Evolutionary conservation across 192 early-diverging fungal species (phyloP).

Genomic region (Coemansia sp.): DNA sequence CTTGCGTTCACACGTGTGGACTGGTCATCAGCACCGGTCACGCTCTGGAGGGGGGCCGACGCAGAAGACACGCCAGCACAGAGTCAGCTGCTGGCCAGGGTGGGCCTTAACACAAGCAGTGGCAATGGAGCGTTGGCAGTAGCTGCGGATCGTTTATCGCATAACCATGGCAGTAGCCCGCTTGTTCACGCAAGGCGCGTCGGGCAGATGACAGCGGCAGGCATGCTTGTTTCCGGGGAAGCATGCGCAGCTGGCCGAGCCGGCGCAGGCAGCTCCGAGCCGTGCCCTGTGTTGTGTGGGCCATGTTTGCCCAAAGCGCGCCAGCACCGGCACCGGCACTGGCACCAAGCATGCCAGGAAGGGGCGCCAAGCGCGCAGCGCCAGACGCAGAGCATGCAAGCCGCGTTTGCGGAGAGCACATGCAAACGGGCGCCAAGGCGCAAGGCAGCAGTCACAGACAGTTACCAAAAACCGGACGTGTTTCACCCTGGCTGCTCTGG

Average conservation of each 20-base stretch:
- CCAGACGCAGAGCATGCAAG: neutral
- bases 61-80: neutral
- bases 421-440: neutral
- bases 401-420: neutral
- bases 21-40: neutral
- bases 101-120: neutral
- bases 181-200: neutral
- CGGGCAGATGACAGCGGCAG: neutral
- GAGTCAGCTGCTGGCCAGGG: neutral
- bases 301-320: no score
- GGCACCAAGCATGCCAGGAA: no score
- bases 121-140: neutral
- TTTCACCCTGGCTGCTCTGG: neutral
- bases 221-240: neutral
- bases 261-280: neutral
- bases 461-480: slow-evolving; percentile 1
- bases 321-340: no score
- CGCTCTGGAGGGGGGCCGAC: no score
- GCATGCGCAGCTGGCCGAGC: neutral
- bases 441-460: slow-evolving; percentile 1
- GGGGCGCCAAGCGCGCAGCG: neutral
- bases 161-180: neutral
- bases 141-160: neutral
- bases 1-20: neutral
- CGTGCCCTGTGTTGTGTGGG: no score